phyloP scores from a whole-genome alignment of 768 basidiomycete species.

The Xerocomellus chrysenteron region DNA sequence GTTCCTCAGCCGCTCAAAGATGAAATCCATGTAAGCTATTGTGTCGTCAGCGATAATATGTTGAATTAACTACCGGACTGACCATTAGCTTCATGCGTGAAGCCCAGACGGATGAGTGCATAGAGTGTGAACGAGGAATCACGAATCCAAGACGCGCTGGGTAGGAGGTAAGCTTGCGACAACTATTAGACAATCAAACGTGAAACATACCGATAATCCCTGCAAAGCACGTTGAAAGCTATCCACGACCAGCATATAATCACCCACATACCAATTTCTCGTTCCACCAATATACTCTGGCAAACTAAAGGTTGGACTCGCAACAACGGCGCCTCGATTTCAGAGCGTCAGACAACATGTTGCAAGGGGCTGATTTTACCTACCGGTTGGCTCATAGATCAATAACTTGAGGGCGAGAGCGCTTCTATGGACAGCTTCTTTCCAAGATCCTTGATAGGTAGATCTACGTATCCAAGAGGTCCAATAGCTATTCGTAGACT shows the following conservation, averaged over 20 bases:
- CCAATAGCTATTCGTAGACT: slow-evolving; percentile 83
- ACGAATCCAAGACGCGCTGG: slow-evolving; percentile 86
- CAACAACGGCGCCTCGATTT: slow-evolving; percentile 77
- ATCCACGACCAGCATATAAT: background rate
- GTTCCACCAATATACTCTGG: slow-evolving; percentile 91
- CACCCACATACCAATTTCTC: slow-evolving; percentile 71
- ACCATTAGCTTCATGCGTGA: slow-evolving; percentile 91
- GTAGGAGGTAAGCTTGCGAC: background rate
- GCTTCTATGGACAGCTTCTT: slow-evolving; percentile 90
- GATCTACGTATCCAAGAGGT: slow-evolving; percentile 85
- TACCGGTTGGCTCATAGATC: slow-evolving; percentile 88
- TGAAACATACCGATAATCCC: slow-evolving; percentile 61
- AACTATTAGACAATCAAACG: background rate
- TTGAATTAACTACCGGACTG: slow-evolving; percentile 12
- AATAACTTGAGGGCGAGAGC: slow-evolving; percentile 92
- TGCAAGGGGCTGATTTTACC: background rate
- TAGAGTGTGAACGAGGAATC: slow-evolving; percentile 96
- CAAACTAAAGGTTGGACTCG: slow-evolving; percentile 92
- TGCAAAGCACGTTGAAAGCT: slow-evolving; percentile 19
- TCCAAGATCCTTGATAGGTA: slow-evolving; percentile 92
- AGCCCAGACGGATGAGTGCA: slow-evolving; percentile 89
- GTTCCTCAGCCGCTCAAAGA: slow-evolving; percentile 76
- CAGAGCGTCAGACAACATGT: background rate
- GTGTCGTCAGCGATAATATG: background rate
- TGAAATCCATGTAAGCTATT: slow-evolving; percentile 87